phyloP scores from a whole-genome alignment of 768 basidiomycete genomes.

The Suillus clintonianus region DNA sequence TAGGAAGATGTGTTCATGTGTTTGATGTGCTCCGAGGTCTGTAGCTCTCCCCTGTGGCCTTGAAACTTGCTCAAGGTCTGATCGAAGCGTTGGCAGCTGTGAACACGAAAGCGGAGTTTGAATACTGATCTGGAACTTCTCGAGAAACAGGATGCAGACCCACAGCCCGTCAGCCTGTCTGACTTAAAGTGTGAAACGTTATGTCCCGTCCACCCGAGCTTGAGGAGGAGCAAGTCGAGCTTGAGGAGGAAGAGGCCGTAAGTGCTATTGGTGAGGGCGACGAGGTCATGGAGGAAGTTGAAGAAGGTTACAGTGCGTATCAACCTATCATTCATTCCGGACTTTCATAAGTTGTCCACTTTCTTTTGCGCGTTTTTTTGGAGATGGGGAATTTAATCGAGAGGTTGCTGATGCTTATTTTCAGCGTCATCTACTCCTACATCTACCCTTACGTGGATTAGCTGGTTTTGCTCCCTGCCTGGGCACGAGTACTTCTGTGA shows the following conservation, averaged over 20 bases:
- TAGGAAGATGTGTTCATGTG: slow-evolving; percentile 3
- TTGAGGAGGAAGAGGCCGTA: slow-evolving; percentile 64
- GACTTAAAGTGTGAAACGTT: slow-evolving; percentile 20
- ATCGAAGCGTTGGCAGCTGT: background rate
- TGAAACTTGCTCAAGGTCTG: background rate
- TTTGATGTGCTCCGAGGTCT: background rate
- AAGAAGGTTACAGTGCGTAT: slow-evolving; percentile 77
- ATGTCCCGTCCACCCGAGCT: slow-evolving; percentile 41
- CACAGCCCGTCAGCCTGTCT: slow-evolving; percentile 24
- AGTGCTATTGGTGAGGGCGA: slow-evolving; percentile 65
- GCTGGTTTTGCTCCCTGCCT: slow-evolving; percentile 93
- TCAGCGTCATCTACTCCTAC: slow-evolving; percentile 88
- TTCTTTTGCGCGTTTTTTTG: slow-evolving; percentile 1
- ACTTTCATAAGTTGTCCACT: slow-evolving; percentile 4
- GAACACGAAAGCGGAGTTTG: slow-evolving; percentile 27
- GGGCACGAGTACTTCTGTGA: slow-evolving; percentile 99
- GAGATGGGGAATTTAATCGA: background rate
- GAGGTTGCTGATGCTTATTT: background rate
- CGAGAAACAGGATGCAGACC: slow-evolving; percentile 16
- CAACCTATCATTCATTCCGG: slow-evolving; percentile 16
- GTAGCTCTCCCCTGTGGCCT: background rate
- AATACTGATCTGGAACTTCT: slow-evolving; percentile 30
- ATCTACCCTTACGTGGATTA: slow-evolving; percentile 92
- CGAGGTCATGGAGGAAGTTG: slow-evolving; percentile 75
- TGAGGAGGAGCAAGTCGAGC: slow-evolving; percentile 51